Base-by-base conservation (phyloP, 331 rosid genomes). In the Dryas integrifolia region DNA sequence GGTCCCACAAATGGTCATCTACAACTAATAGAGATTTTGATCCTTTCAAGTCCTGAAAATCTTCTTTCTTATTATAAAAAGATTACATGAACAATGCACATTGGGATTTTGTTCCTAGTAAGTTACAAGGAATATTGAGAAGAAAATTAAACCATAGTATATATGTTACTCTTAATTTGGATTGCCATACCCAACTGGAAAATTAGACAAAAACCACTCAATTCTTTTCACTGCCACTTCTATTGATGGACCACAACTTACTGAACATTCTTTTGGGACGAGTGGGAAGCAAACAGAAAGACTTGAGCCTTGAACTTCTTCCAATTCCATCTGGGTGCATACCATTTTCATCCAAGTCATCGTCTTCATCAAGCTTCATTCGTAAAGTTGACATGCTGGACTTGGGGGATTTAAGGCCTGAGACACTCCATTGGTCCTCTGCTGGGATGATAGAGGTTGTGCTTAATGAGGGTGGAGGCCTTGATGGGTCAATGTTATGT, bases 281-380 rank as follows among this genome's bases (percentile, higher is more conserved):
- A 41, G 87, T 64, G 10, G 99, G 99, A 72, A 95, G 82, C 51
- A 88, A 82, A 62, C 96, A 89, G 5, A 89, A 40, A 64, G 80
- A 67, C 79, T 88, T 95, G 43, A 89, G 80, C 88, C 72, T 89
- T n/a, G 83, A 79, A 43, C 67, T 80, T 65, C 92, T 86, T 16
- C 76, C 88, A 47, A 85, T 83, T 56, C 79, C 96, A 76, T 82
- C 82, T 3, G 80, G 75, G 40, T 68, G 38, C 49, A 85, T 75
- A 14, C 76, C 84, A 38, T 82, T 84, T 49, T 84, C 96, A 40
- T 84, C 89, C 35, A 90, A 78, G 5, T 84, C 90, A 61, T 90
- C 96, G 14, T 92, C 92, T 77, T 89, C 99, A 39, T 90, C 96
- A 47, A 95, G 89, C 83, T 92, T 95, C 98, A 91, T 95, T 78